These are phyloP conservation scores for Rhynchosporium graminicola DNA, from an alignment of 2,329 filamentous ascomycete species.

Conservation along the genomic window DNA sequence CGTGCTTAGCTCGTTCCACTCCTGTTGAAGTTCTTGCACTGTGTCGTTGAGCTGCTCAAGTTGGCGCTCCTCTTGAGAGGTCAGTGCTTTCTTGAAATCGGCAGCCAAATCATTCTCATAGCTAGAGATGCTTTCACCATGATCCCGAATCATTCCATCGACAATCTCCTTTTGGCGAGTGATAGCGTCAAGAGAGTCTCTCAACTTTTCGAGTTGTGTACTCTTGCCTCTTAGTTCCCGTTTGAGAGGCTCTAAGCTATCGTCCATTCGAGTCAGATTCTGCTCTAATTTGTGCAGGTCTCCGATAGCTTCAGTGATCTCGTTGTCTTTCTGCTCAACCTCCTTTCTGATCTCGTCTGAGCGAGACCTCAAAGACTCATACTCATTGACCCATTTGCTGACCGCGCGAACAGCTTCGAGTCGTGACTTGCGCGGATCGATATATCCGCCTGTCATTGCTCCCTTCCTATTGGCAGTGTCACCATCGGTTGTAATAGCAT, in stretches of 20 bases:
- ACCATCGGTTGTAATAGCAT: constrained; percentile 91
- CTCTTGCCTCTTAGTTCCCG: constrained; percentile 76
- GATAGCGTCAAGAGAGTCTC: constrained; percentile 72
- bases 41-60: constrained; percentile 69
- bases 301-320: constrained; percentile 83
- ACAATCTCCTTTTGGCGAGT: constrained; percentile 64
- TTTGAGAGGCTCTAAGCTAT: constrained; percentile 77
- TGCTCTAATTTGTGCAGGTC: constrained; percentile 83
- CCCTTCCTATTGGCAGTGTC: constrained; percentile 94
- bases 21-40: constrained; percentile 73
- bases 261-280: constrained; percentile 73
- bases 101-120: constrained; percentile 80
- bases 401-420: constrained; percentile 80
- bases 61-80: constrained; percentile 76
- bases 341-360: constrained; percentile 66
- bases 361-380: constrained; percentile 65
- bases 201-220: constrained; percentile 72
- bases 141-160: constrained; percentile 71
- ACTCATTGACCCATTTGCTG: constrained; percentile 72
- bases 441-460: constrained; percentile 91
- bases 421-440: constrained; percentile 82
- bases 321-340: constrained; percentile 79
- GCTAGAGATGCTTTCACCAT: constrained; percentile 72
- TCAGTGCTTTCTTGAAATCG: constrained; percentile 90
- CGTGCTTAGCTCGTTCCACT: constrained; percentile 74